These are phyloP conservation scores for Neonectria coccinea DNA, from an alignment of 2,329 filamentous ascomycete species.

Conservation along the genomic window DNA sequence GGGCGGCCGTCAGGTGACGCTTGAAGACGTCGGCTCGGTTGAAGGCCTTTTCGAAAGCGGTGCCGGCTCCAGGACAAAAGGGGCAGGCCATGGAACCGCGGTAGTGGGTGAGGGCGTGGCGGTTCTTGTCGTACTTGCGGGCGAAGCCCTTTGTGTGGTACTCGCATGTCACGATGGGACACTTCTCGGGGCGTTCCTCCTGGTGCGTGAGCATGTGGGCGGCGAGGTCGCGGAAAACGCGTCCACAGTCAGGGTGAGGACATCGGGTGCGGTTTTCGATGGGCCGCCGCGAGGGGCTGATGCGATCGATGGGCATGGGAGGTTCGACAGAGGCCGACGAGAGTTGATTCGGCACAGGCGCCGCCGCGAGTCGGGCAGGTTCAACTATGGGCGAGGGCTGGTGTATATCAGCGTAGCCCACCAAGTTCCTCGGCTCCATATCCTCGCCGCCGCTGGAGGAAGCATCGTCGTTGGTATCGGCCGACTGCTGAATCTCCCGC, in stretches of 20 bases:
- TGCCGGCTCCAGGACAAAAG: constrained; percentile 91
- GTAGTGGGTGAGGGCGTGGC: constrained; percentile 96
- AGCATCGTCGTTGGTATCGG: constrained; percentile 58
- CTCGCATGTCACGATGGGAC: constrained; percentile 91
- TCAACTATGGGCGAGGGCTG: constrained; percentile 34
- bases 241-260: constrained; percentile 68
- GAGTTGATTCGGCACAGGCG: constrained; percentile 30
- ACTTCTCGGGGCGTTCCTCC: constrained; percentile 93
- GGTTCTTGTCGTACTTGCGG: constrained; percentile 97
- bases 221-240: constrained; percentile 73
- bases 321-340: constrained; percentile 39
- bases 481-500: constrained; percentile 67
- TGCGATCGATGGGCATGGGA: constrained; percentile 42
- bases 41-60: constrained; percentile 92
- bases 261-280: constrained; percentile 62
- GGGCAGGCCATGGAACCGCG: constrained; percentile 98
- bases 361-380: constrained; percentile 22
- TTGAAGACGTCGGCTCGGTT: constrained; percentile 98
- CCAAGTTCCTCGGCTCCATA: constrained; percentile 50
- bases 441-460: constrained; percentile 66
- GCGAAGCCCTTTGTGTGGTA: constrained; percentile 96
- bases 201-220: constrained; percentile 98
- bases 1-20: constrained; percentile 90
- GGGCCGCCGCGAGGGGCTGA: constrained; percentile 48
- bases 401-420: constrained; percentile 31